Evolutionary conservation across 2,329 filamentous ascomycete genomes (phyloP).

Genomic region (Torrubiellomyces zombiae): DNA sequence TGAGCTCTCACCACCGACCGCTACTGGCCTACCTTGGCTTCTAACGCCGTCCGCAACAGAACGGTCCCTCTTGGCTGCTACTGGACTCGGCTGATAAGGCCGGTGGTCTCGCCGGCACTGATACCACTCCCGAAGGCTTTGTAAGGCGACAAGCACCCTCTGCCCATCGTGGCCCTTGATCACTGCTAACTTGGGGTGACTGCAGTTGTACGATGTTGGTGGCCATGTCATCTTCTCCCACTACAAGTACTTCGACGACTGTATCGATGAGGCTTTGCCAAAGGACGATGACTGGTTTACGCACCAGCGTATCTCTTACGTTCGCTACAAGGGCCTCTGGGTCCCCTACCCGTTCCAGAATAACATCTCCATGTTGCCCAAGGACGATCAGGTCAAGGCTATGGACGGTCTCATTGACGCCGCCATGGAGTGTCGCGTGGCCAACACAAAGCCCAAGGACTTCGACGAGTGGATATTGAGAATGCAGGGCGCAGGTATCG

Average conservation of each 20-base stretch:
- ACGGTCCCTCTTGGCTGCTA: constrained; percentile 90
- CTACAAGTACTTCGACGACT: constrained; percentile 99
- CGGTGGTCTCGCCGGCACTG: constrained; percentile 89
- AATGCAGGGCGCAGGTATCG: constrained; percentile 77
- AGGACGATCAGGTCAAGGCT: constrained; percentile 90
- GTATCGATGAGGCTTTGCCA: constrained; percentile 89
- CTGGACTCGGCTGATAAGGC: constrained; percentile 83
- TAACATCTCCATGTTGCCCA: constrained; percentile 96
- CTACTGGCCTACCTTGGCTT: too few relatives aligned
- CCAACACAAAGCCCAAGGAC: constrained; percentile 83
- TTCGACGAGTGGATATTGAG: constrained; percentile 98
- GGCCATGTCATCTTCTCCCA: constrained; percentile 98
- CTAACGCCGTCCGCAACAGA: constrained; percentile 31
- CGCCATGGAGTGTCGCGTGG: constrained; percentile 68
- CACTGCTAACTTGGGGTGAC: constrained; percentile 7
- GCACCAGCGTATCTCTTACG: constrained; percentile 97
- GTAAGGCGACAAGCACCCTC: too few relatives aligned
- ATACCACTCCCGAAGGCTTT: constrained; percentile 90
- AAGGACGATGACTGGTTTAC: constrained; percentile 91
- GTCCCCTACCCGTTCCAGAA: constrained; percentile 99
- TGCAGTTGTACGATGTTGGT: constrained; percentile 90
- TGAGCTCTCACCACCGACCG: constrained; percentile 31
- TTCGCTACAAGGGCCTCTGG: constrained; percentile 92
- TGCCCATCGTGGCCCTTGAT: constrained; percentile 4
- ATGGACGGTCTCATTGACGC: constrained; percentile 95